Conservation (phyloP, 2,329 filamentous ascomycete genomes). For the Ustulina deusta region DNA sequence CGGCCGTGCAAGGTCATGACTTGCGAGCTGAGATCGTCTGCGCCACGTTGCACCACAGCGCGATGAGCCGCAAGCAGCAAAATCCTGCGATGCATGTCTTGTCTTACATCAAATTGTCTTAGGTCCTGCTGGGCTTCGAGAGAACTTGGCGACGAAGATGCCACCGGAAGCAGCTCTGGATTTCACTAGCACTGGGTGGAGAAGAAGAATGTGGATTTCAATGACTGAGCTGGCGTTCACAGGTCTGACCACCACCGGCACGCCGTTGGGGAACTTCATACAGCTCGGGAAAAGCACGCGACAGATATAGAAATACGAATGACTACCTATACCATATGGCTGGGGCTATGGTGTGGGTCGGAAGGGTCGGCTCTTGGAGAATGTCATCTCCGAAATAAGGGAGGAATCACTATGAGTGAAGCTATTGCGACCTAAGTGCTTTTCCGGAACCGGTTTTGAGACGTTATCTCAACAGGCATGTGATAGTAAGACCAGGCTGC, state of each 20-base stretch:
- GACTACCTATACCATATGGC: neutral
- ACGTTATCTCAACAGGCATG: slow-evolving; percentile 6
- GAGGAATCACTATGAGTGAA: slow-evolving; percentile 3
- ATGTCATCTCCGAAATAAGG: slow-evolving; percentile 10
- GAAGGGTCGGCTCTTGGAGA: neutral
- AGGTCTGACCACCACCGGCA: slow-evolving; percentile 38
- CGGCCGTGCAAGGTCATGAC: neutral
- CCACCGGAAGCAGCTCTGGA: neutral
- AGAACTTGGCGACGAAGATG: neutral
- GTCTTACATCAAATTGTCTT: slow-evolving; percentile 2
- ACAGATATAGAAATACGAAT: slow-evolving; percentile 16
- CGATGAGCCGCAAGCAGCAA: slow-evolving; percentile 19
- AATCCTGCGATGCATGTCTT: slow-evolving; percentile 14
- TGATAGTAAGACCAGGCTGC: slow-evolving; percentile 14
- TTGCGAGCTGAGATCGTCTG: slow-evolving; percentile 15
- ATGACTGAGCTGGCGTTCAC: neutral
- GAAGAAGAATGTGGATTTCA: neutral
- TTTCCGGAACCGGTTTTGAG: slow-evolving; percentile 8
- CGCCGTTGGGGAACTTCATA: slow-evolving; percentile 37
- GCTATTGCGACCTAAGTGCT: neutral
- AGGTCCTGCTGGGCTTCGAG: neutral
- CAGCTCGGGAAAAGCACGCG: neutral
- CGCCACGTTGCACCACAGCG: slow-evolving; percentile 31
- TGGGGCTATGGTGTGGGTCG: neutral
- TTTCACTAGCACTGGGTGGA: neutral